phyloP scores from a whole-genome alignment of 176 grass and related monocot species.

The Saccharum officinarum region DNA sequence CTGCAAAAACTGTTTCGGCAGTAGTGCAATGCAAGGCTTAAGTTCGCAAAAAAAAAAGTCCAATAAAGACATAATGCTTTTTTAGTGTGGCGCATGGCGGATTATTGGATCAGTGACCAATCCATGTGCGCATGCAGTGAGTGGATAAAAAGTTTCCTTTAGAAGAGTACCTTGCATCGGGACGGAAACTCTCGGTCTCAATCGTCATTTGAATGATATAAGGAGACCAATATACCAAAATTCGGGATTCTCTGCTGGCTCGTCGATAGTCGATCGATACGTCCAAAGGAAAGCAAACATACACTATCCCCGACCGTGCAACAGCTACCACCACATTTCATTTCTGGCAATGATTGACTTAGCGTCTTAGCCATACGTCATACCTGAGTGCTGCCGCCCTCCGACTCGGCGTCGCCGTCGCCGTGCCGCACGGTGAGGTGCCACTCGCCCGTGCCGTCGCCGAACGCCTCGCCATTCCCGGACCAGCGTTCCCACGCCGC shows the following conservation, averaged over 20 bases:
- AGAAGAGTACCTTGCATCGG: too few relatives aligned
- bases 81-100: neutral
- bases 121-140: neutral
- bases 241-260: neutral
- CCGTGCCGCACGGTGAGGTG: slow-evolving; percentile 17
- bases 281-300: neutral
- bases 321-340: neutral
- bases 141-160: neutral
- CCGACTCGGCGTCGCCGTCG: neutral
- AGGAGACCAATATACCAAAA: neutral
- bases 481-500: slow-evolving; percentile 55
- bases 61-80: neutral
- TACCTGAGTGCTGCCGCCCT: slow-evolving; percentile 15
- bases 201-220: neutral
- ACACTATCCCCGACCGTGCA: neutral
- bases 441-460: slow-evolving; percentile 34
- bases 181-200: too few relatives aligned
- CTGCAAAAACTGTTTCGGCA: too few relatives aligned
- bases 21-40: neutral
- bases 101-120: neutral
- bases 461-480: slow-evolving; percentile 63
- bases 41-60: too few relatives aligned
- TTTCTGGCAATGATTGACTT: neutral
- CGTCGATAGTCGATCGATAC: neutral
- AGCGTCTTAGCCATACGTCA: neutral